Percentiles rank a stretch among this genome's conserved stretches.
Conservation (phyloP, 2,329 filamentous ascomycete species). For the Endoconidiophora polonica region DNA sequence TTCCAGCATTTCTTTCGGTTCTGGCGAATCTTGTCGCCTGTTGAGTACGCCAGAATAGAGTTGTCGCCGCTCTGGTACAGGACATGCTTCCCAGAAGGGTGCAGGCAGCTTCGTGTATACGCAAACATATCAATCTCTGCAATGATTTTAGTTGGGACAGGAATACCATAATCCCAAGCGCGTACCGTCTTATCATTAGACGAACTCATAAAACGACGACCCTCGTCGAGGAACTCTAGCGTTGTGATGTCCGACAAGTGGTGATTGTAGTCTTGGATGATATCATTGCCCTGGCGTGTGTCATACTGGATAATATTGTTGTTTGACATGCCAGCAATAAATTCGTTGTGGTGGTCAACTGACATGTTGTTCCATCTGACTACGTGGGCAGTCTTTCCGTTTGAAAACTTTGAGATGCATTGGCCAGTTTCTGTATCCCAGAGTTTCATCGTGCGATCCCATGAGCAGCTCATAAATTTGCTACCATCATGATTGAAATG, state of each 20-base stretch:
- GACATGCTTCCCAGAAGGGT: constrained; percentile 85
- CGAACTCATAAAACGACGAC: constrained; percentile 91
- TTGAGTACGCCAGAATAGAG: constrained; percentile 88
- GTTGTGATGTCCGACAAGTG: constrained; percentile 97
- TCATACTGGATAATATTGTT: constrained; percentile 99
- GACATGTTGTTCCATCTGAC: constrained; percentile 89
- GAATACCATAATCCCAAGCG: constrained; percentile 97
- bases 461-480: constrained; percentile 79
- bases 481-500: constrained; percentile 71
- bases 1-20: constrained; percentile 95
- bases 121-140: constrained; percentile 97
- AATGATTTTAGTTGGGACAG: constrained; percentile 95
- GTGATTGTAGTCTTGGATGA: constrained; percentile 96
- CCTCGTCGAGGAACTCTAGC: constrained; percentile 87
- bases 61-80: constrained; percentile 91
- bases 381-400: constrained; percentile 88
- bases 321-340: constrained; percentile 91
- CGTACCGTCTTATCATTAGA: constrained; percentile 92
- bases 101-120: constrained; percentile 68
- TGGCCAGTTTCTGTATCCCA: constrained; percentile 95
- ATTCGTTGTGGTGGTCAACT: constrained; percentile 63
- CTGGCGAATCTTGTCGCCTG: constrained; percentile 88
- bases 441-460: constrained; percentile 89
- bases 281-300: constrained; percentile 55
- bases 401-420: constrained; percentile 77